Evolutionary conservation across 2,329 filamentous ascomycete species (phyloP), one percentile per base, ranked within the genome.

Genomic region (Sphaerulina musiva): DNA sequence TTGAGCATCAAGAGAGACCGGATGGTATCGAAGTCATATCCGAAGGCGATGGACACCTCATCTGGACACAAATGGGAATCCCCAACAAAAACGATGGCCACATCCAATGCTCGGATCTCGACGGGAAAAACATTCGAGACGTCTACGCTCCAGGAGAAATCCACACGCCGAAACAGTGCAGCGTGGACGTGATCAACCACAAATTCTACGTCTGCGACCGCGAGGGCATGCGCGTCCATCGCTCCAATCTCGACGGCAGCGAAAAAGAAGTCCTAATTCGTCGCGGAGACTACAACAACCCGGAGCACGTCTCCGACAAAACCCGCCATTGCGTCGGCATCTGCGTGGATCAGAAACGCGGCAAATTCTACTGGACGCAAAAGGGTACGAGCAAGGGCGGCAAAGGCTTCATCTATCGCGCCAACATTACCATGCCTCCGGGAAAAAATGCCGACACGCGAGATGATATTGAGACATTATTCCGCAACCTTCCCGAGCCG

Each of bases 311-410:
- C 7, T 58, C 63, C 11, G 52, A 57, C 26, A 17, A 46, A 41
- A 61, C 40, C 20, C 38, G 53, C 62, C 59, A 44, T 66, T 70
- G 53, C 50, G 80, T 84, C 6, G 81, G 81, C 1, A 72, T 84
- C 36, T 64, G 75, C 0, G 70, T 84, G 0, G 73, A 74, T 2
- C 39, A 32, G n/a, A 53, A 64, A 0, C 66, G 66, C 1, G 72
- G 73, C 11, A 72, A 75, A 40, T 70, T 84, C 47, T 83, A 78
- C 71, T 84, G 80, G 81, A 79, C 77, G 0, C 80, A 83, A 48
- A 83, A 84, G 59, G 81, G 81, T 0, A 67, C 71, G 0, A 73
- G 74, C 2, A 83, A 83, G 64, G 73, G 70, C 0, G 68, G 65
- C 1, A 62, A 73, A 34, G 81, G 81, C 0, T 71, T 75, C 2